phyloP scores from a whole-genome alignment of 192 early-diverging fungal species.

The Phycomyces nitens region DNA sequence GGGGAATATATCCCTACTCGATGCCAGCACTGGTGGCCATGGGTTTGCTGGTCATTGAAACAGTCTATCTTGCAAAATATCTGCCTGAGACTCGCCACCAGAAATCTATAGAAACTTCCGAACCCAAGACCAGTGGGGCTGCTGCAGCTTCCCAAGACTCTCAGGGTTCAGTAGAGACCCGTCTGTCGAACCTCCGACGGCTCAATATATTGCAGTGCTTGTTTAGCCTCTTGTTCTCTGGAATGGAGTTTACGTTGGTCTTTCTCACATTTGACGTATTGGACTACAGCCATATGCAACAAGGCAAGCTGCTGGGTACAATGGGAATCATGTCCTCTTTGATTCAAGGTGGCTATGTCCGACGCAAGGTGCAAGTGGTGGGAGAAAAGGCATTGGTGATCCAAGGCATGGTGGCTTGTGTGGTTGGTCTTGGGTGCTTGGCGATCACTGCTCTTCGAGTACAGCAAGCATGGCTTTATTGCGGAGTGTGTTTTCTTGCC shows the following conservation, averaged over 20 bases:
- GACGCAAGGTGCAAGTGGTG: slow-evolving; percentile 61
- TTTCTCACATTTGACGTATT: slow-evolving; percentile 95
- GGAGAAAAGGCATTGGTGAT: slow-evolving; percentile 72
- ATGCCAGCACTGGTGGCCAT: slow-evolving; percentile 86
- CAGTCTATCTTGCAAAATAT: slow-evolving; percentile 64
- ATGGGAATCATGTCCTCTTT: slow-evolving; percentile 85
- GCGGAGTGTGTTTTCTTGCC: slow-evolving; percentile 81
- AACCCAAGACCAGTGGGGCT: slow-evolving; percentile 11
- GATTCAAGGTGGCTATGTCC: slow-evolving; percentile 92
- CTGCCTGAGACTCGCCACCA: slow-evolving; percentile 73
- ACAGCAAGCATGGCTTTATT: slow-evolving; percentile 19
- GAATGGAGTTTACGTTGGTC: slow-evolving; percentile 98
- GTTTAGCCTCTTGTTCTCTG: slow-evolving; percentile 90
- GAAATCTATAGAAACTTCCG: not conserved
- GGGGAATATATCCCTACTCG: slow-evolving; percentile 72
- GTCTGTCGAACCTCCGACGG: slow-evolving; percentile 36
- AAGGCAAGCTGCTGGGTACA: slow-evolving; percentile 83
- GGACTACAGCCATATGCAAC: slow-evolving; percentile 78
- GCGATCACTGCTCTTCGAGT: slow-evolving; percentile 27
- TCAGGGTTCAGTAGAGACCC: not conserved
- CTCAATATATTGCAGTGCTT: slow-evolving; percentile 79
- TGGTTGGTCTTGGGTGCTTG: slow-evolving; percentile 60
- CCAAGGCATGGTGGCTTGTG: slow-evolving; percentile 74
- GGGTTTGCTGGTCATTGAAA: slow-evolving; percentile 77
- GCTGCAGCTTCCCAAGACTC: not conserved